Base-by-base conservation (phyloP, 2,329 filamentous ascomycete genomes). In the Cercospora brassicicola region DNA sequence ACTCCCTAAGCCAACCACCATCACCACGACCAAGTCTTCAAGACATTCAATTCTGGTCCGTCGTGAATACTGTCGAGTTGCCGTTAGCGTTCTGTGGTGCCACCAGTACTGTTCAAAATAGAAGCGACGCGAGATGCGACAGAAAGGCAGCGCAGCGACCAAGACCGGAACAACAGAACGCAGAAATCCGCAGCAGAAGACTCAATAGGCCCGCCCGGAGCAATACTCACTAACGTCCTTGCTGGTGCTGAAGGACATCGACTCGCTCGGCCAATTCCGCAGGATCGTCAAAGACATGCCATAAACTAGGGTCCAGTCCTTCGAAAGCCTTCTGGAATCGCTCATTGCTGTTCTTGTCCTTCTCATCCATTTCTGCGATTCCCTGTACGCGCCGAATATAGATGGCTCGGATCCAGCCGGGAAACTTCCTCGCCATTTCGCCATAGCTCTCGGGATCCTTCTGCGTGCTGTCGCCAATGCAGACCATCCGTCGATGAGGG, bases 361-460 rank as follows among this genome's bases (percentile, higher is more conserved):
- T 91, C 74, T 90, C 87, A 36, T 90, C 84, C 79, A 94, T 91
- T 33, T 90, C 86, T 0, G 89, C 88, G 26, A 95, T 76, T 70
- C 94, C 90, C 2, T 85, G 89, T 0, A 95, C 93, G 76, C 92
- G 94, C 64, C 94, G 88, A 74, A 97, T 96, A 71, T 92, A 90
- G 57, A 98, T 95, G 11, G 91, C 86, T 69, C 88, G 87, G 69
- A 97, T 87, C 92, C 93, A 97, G 6, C 86, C 87, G 0, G 90
- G 89, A 70, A 89, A 87, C 59, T 85, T 84, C 62, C 88, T 78
- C 79, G 85, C 93, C 80, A 92, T 88, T 73, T 94, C 89, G 30
- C 90, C 94, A 76, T 97, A 98, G 0, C 92, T 88, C 78, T 98
- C 94, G 0, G 94, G 94, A 74, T 98, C 94, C 28, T 88, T 90